phyloP scores from a whole-genome alignment of 371 early-diverging fungal genomes.

The Homolaphlyctis polyrhiza region DNA sequence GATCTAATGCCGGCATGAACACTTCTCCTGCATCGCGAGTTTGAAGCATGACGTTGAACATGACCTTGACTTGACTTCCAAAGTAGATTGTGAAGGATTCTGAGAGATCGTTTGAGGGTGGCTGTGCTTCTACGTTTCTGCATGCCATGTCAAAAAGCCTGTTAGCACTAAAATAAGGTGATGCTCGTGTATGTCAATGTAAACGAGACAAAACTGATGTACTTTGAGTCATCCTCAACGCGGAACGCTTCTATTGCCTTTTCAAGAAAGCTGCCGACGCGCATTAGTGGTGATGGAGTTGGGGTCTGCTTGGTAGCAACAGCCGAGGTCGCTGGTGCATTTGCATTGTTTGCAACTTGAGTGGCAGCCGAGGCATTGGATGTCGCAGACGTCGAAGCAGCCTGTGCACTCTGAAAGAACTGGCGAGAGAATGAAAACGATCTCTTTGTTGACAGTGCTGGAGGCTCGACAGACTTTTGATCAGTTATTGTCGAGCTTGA shows the following conservation, averaged over 20 bases:
- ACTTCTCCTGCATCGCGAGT: constrained; percentile 22
- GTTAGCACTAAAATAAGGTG: too few species aligned
- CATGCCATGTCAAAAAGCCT: too few species aligned
- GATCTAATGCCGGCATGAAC: constrained; percentile 3
- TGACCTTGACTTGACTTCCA: constrained; percentile 68
- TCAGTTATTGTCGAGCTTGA: too few species aligned
- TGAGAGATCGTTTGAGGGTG: constrained; percentile 42
- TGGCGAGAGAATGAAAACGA: constrained; percentile 5
- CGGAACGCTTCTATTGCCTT: constrained; percentile 70
- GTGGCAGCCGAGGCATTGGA: not conserved
- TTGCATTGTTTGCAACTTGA: too few species aligned
- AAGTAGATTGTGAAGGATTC: constrained; percentile 70
- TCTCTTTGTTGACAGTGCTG: too few species aligned
- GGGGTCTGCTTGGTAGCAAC: not conserved
- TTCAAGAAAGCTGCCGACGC: constrained; percentile 62
- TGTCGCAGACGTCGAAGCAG: too few species aligned
- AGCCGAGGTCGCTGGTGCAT: too few species aligned
- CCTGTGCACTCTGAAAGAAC: constrained; percentile 1
- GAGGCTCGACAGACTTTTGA: too few species aligned
- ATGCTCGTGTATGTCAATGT: too few species aligned
- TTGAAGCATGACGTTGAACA: constrained; percentile 61
- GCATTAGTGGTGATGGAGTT: constrained; percentile 11
- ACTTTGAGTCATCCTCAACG: constrained; percentile 52
- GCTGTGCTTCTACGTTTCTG: too few species aligned
- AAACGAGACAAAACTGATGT: too few species aligned